A percentile compares a stretch with the other conserved stretches of the same genome.
Evolutionary conservation across 1,284 basidiomycete species (phyloP).

Genomic region (Tremellales sp.): DNA sequence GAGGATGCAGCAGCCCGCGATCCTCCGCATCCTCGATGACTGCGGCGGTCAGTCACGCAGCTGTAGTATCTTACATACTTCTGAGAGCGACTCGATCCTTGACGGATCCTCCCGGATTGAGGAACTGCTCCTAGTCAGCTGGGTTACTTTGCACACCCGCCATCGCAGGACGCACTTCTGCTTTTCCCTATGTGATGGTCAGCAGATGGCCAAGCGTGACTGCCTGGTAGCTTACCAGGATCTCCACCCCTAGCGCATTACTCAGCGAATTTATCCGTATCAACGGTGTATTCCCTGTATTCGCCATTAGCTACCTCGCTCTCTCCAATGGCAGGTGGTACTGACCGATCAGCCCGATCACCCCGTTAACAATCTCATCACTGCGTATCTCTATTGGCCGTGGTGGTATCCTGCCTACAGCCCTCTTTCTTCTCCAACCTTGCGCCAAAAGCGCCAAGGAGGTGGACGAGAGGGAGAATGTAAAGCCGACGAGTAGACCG

Average conservation of each 20-base stretch:
- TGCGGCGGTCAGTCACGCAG: constrained; percentile 36
- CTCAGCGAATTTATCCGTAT: constrained; percentile 88
- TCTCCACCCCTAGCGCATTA: constrained; percentile 85
- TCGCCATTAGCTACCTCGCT: neutral
- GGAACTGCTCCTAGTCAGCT: constrained; percentile 56
- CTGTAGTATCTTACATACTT: constrained; percentile 56
- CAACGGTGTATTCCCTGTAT: constrained; percentile 84
- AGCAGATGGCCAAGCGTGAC: neutral
- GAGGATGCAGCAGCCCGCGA: constrained; percentile 72
- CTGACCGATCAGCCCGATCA: constrained; percentile 75
- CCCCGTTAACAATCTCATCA: constrained; percentile 65
- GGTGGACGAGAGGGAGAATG: constrained; percentile 63
- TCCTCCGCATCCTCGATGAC: constrained; percentile 92
- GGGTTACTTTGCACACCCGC: neutral
- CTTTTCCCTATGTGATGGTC: constrained; percentile 62
- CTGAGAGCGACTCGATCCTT: constrained; percentile 93
- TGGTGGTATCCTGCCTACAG: constrained; percentile 48
- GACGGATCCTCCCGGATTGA: constrained; percentile 96
- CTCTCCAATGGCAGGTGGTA: neutral
- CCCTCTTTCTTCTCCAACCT: constrained; percentile 50
- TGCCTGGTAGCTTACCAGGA: constrained; percentile 60
- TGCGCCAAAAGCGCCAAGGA: constrained; percentile 57
- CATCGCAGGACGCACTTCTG: constrained; percentile 61
- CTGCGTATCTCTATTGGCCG: constrained; percentile 70
- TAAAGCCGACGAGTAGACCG: constrained; percentile 66